These are phyloP conservation scores for Guadua angustifolia DNA, from an alignment of 176 grass and related monocot species.

Conservation along the genomic window DNA sequence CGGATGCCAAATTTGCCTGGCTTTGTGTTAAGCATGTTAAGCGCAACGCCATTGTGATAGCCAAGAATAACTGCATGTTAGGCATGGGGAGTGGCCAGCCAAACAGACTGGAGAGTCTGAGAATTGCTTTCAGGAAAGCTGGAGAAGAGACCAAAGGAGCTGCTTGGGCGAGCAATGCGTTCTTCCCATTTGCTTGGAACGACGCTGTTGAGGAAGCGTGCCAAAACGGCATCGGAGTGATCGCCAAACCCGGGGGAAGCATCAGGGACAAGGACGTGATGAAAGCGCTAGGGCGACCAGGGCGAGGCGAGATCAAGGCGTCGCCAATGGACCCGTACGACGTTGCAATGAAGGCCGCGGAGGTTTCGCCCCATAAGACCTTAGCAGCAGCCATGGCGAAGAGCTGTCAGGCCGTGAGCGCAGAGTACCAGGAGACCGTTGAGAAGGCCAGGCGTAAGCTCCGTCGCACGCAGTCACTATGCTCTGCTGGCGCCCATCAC, in stretches of 20 bases:
- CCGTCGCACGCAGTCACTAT: no score
- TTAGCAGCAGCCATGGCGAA: no score
- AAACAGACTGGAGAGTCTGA: constrained; percentile 76
- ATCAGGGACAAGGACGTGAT: constrained; percentile 73
- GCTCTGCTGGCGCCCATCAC: no score
- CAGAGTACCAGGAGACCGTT: no score
- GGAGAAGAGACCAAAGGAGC: constrained; percentile 86
- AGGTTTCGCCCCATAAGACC: no score
- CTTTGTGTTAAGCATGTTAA: constrained; percentile 98
- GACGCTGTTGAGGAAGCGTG: constrained; percentile 97
- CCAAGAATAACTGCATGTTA: constrained; percentile 98
- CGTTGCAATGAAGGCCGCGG: no score
- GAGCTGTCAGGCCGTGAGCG: no score
- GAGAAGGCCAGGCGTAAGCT: no score
- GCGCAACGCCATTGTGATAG: constrained; percentile 95
- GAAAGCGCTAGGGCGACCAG: no score
- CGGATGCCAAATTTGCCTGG: constrained; percentile 84
- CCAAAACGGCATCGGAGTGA: constrained; percentile 59
- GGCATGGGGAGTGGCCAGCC: constrained; percentile 97
- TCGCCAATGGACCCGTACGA: no score
- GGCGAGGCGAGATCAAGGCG: no score
- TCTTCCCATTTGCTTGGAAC: constrained; percentile 99
- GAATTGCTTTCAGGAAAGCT: constrained; percentile 86
- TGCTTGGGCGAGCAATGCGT: constrained; percentile 86
- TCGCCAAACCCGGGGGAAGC: constrained; percentile 75